Evolutionary conservation across 2,329 filamentous ascomycete species (phyloP).

Genomic region (Verticillium nubilum): DNA sequence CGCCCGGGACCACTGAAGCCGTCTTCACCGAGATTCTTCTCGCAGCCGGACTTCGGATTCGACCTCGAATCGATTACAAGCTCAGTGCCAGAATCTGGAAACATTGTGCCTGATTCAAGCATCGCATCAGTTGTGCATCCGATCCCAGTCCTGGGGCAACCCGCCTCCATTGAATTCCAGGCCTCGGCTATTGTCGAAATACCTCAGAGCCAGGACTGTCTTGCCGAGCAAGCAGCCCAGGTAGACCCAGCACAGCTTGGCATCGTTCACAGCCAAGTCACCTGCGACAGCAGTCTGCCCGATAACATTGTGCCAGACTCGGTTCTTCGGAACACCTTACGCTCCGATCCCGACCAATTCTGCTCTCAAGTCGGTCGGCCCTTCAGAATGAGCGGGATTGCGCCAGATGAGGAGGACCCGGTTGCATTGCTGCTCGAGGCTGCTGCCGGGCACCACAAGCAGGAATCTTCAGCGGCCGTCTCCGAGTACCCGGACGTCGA

Average conservation of each 20-base stretch:
- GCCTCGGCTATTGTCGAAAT: neutral
- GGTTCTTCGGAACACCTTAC: conserved; percentile 3
- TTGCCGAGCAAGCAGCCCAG: conserved; percentile 9
- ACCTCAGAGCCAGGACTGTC: neutral
- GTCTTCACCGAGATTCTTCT: neutral
- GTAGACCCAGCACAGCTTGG: conserved; percentile 5
- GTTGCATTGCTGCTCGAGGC: conserved; percentile 2
- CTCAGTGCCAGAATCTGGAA: neutral
- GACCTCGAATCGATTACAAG: neutral
- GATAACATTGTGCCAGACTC: conserved; percentile 12
- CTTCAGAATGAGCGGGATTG: neutral
- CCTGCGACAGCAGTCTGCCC: neutral
- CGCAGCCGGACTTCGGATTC: neutral
- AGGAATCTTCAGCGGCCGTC: neutral
- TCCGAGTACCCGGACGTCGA: neutral
- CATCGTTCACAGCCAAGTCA: neutral
- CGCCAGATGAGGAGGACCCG: neutral
- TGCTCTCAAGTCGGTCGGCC: neutral
- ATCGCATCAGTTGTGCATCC: neutral
- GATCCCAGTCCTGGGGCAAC: neutral
- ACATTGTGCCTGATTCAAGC: neutral
- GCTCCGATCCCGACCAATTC: neutral
- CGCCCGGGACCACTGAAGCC: neutral
- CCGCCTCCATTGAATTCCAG: neutral
- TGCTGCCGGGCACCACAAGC: conserved; percentile 6